Percentiles rank a stretch among this genome's conserved stretches.
Evolutionary conservation across 1,284 basidiomycete genomes (phyloP).

Genomic region (Rhodotorula sp.): DNA sequence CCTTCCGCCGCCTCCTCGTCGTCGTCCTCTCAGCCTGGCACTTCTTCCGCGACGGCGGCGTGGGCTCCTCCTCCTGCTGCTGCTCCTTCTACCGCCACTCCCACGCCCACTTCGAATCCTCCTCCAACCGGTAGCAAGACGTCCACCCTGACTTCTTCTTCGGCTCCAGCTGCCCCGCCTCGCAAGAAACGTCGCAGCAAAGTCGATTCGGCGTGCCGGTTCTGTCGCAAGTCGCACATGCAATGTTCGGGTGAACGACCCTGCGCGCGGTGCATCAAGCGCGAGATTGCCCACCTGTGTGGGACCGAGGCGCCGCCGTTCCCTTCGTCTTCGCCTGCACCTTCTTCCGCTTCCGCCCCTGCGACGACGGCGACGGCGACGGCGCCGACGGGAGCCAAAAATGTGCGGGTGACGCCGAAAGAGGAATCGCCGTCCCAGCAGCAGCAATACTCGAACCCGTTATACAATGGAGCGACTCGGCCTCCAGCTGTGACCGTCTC

Average conservation of each 20-base stretch:
- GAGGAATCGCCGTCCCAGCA: neutral
- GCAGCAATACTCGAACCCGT: neutral
- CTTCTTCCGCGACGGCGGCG: neutral
- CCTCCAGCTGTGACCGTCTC: neutral
- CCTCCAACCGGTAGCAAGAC: neutral
- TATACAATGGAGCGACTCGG: no score
- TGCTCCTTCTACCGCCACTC: neutral
- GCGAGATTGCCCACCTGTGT: constrained; percentile 53
- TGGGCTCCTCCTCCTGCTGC: neutral
- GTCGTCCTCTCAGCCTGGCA: neutral
- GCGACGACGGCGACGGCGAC: neutral
- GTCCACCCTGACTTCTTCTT: neutral
- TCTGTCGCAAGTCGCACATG: constrained; percentile 51
- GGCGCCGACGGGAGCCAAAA: no score
- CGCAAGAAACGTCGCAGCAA: constrained; percentile 39
- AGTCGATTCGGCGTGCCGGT: constrained; percentile 48
- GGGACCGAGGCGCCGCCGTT: constrained; percentile 31
- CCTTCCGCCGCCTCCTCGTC: neutral
- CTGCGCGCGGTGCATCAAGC: constrained; percentile 51
- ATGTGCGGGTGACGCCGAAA: neutral
- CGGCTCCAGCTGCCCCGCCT: neutral
- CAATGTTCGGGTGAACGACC: constrained; percentile 51
- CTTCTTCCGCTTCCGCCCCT: neutral
- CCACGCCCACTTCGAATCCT: neutral
- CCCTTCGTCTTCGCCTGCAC: neutral